Conservation (phyloP, 2,329 filamentous ascomycete species). For the Pseudocercospora eumusae region DNA sequence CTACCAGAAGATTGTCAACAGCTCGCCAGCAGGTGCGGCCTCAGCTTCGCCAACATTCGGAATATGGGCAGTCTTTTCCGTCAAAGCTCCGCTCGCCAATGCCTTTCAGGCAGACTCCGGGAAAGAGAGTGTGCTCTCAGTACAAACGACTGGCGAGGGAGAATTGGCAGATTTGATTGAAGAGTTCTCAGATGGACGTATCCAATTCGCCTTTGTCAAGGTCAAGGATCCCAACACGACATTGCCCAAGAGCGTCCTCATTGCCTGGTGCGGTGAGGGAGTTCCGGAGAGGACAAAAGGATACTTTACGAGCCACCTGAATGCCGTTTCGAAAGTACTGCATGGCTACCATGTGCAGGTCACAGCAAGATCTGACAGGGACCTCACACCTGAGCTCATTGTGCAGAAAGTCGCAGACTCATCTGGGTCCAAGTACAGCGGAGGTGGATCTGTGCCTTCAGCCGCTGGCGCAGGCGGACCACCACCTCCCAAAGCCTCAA, state of each 20-base stretch:
- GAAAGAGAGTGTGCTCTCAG: constrained; percentile 94
- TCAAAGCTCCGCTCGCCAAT: constrained; percentile 86
- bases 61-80: constrained; percentile 92
- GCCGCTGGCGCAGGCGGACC: constrained; percentile 56
- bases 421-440: constrained; percentile 91
- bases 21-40: constrained; percentile 57
- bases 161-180: constrained; percentile 88
- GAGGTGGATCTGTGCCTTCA: constrained; percentile 53
- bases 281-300: constrained; percentile 98
- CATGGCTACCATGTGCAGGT: constrained; percentile 98
- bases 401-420: constrained; percentile 92
- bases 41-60: constrained; percentile 76
- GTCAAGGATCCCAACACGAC: constrained; percentile 91
- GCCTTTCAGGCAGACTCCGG: constrained; percentile 83
- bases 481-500: constrained; percentile 74
- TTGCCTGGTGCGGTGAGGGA: constrained; percentile 96
- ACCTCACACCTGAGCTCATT: constrained; percentile 83
- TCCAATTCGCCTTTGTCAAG: constrained; percentile 96
- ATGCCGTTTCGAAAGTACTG: constrained; percentile 84
- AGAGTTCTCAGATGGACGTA: constrained; percentile 92
- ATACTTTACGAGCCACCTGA: constrained; percentile 94
- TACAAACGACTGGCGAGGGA: constrained; percentile 89
- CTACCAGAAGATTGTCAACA: constrained; percentile 68
- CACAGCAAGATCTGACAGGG: constrained; percentile 85
- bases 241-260: constrained; percentile 87